Evolutionary conservation across 306 rosid species (phyloP).

Genomic region (Echinosophora koreensis): DNA sequence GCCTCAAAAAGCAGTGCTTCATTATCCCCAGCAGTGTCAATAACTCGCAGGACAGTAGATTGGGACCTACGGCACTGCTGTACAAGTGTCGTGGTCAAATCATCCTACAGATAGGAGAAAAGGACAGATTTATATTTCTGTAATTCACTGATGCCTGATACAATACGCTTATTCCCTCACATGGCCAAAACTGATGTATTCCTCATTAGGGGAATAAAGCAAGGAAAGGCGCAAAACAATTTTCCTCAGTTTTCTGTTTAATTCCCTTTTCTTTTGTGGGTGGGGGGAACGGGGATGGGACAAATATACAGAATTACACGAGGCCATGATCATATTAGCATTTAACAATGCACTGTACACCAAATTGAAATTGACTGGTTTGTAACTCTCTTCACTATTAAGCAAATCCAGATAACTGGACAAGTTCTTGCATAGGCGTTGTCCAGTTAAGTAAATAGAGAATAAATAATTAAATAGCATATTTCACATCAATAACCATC

Average conservation of each 20-base stretch:
- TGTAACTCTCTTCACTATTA: neutral
- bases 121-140: slow-evolving; percentile 1
- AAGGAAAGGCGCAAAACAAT: neutral
- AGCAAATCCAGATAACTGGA: neutral
- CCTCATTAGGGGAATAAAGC: slow-evolving; percentile 17
- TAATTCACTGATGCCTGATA: slow-evolving; percentile 35
- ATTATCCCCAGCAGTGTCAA: slow-evolving; percentile 86
- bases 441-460: slow-evolving; percentile 1
- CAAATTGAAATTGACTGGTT: neutral
- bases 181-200: neutral
- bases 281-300: neutral
- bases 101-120: slow-evolving; percentile 70
- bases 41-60: slow-evolving; percentile 69
- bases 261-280: too few species aligned
- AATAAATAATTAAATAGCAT: neutral
- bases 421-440: neutral
- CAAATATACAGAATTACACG: slow-evolving; percentile 12
- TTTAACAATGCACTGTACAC: slow-evolving; percentile 22
- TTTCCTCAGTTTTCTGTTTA: neutral
- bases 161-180: slow-evolving; percentile 27
- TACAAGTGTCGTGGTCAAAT: slow-evolving; percentile 86
- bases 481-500: slow-evolving; percentile 3
- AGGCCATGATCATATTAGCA: neutral
- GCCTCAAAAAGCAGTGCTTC: slow-evolving; percentile 98
- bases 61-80: slow-evolving; percentile 88